A percentile compares a stretch with the other conserved stretches of the same genome.
These are phyloP conservation scores for Pyrrhoderma noxium DNA, from an alignment of 1,284 basidiomycete species.

Conservation along the genomic window DNA sequence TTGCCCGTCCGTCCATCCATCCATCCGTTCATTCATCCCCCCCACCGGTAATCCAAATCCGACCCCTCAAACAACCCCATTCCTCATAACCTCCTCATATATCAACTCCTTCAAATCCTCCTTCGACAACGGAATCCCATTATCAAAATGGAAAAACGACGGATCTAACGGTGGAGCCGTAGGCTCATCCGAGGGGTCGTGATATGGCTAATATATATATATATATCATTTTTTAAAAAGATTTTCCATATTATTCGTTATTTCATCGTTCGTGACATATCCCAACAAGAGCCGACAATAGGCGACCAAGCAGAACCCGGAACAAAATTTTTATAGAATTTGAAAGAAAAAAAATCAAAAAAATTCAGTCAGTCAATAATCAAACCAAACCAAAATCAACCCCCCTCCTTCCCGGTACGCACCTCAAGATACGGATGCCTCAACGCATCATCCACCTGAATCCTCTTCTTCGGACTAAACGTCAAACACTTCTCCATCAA, in stretches of 20 bases:
- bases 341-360: conserved; percentile 9
- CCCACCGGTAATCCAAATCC: no score
- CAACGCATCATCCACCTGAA: conserved; percentile 86
- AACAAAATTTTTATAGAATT: no score
- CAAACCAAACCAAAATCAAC: no score
- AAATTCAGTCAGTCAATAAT: no score
- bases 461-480: conserved; percentile 89
- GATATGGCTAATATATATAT: conserved; percentile 78
- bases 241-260: conserved; percentile 16
- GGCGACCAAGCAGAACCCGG: background rate
- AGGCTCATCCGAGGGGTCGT: conserved; percentile 86
- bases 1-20: no score
- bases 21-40: no score
- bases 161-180: conserved; percentile 73
- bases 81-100: conserved; percentile 24
- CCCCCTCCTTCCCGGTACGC: no score
- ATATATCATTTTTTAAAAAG: no score
- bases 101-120: conserved; percentile 52
- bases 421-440: conserved; percentile 89
- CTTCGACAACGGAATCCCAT: conserved; percentile 57
- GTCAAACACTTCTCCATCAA: conserved; percentile 84
- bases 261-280: conserved; percentile 2
- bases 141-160: conserved; percentile 88
- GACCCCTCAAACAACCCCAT: no score
- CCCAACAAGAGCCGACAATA: no score